These are phyloP conservation scores for Solanum raphanifolium DNA, from an alignment of 257 asterid genomes.

Conservation along the genomic window DNA sequence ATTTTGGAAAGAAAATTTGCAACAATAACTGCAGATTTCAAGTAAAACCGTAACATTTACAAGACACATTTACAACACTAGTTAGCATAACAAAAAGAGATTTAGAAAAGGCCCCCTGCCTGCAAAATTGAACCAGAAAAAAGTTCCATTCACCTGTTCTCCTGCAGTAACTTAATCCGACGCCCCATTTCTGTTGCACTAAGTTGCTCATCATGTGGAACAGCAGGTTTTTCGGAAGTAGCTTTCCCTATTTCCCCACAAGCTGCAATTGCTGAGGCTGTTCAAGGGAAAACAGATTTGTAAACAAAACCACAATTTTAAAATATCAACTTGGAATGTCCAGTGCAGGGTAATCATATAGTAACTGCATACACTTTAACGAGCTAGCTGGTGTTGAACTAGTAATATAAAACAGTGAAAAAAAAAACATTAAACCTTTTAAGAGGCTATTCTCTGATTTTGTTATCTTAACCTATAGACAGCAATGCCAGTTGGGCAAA, in stretches of 20 bases:
- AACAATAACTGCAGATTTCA: background rate
- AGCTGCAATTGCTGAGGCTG: constrained; percentile 63
- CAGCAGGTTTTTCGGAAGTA: constrained; percentile 31
- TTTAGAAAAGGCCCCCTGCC: background rate
- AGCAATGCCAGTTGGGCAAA: background rate
- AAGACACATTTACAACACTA: background rate
- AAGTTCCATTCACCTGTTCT: constrained; percentile 46
- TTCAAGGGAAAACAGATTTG: constrained; percentile 1
- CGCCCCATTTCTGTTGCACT: constrained; percentile 68
- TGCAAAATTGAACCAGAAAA: background rate
- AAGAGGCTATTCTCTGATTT: background rate
- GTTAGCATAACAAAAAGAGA: background rate
- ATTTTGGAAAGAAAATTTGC: background rate
- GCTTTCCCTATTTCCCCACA: constrained; percentile 47
- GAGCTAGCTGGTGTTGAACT: background rate
- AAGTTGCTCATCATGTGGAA: constrained; percentile 62
- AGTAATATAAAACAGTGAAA: background rate
- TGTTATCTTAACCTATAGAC: background rate
- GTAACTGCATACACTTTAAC: background rate
- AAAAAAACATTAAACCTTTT: background rate
- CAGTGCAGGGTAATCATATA: background rate
- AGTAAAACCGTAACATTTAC: background rate
- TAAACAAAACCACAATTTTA: background rate
- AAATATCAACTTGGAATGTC: background rate
- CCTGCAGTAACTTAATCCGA: constrained; percentile 72